Evolutionary conservation across 306 rosid genomes (phyloP), one percentile per base, ranked within the genome.

Genomic region (Trichosanthes truncata): DNA sequence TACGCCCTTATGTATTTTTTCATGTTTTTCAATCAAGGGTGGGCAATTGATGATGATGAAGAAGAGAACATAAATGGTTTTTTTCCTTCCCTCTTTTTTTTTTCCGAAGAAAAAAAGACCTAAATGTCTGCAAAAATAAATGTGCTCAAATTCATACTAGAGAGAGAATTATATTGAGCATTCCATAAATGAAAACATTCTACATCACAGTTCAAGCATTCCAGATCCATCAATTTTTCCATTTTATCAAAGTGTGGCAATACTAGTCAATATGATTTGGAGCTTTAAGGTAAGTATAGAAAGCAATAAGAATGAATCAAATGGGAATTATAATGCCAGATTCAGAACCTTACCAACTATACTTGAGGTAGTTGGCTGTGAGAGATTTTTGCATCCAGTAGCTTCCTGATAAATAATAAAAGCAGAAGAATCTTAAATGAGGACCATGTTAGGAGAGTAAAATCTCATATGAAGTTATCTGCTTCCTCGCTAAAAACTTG

Each of bases 371-470:
- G 84, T 79, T 53, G 89, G 83, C 56, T 72, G 85, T 56, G 73
- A 43, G 20, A 81, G 76, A 69, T 89, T 85, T 84, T 79, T 85
- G 51, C 59, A 80, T 76, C 48, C 86, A 20, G 72, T 81, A 81
- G 74, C 83, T 74, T 84, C 89, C 98, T 94, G 90, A 83, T 85
- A 85, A 79, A 85, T 33, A 79, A 73, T 65, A 84, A 59, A 52
- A 26, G 41, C 72, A 78, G n/a, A 6, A 86, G 55, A 35, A 63
- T 33, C 36, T 35, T 45, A 18, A 26, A 36, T 80, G 56, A 79
- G 79, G 41, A 80, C 72, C 76, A 52, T 66, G 36, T 36, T 20
- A 4, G 51, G 51, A 35, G 33, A n/a, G 48, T 40, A 76, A 38
- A 35, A 35, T 35, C 12, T 23, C 56, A 71, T 76, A 76, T 10